Evolutionary conservation across 1,284 basidiomycete genomes (phyloP), one percentile per base, ranked within the genome.

Genomic region (Cryptococcus amylolentus): DNA sequence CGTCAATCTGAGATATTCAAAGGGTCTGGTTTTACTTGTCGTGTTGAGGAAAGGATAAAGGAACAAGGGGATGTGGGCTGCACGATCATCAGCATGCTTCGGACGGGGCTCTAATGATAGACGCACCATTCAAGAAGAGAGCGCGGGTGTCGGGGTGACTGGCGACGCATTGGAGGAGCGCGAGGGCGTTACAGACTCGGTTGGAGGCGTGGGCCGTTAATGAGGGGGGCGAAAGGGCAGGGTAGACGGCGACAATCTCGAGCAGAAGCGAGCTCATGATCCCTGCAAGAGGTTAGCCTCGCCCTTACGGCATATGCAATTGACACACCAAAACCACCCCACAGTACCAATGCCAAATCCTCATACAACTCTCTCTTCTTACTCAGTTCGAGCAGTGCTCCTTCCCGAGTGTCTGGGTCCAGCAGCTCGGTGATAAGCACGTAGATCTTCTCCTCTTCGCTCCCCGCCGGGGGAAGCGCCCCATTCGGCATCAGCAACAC

Each of bases 281-380:
- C 55, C 94, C 93, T 96, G 57, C 6, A 23, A 5, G 28, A 16
- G 7, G 9, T 46, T 23, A 42, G 41, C n/a, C 12, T 13, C n/a
- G n/a, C 47, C 20, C 12, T 7, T 20, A 20, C 28, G 27, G 14
- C 27, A 49, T 23, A 37, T 9, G 5, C 7, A 3, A 35, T 10
- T 10, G 18, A 80, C 89, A 61, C 65, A 94, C 95, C 96, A 71
- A 98, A 99, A 12, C 94, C 96, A 71, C 98, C 95, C 96, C 96
- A 99, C 5, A 99, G 83, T 13, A 99, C 91, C 35, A 98, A 83
- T 0, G 96, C 96, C 27, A 99, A 84, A 77, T 98, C 95, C 73
- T 99, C 96, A 76, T 96, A 98, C 79, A 98, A 93, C 79, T 98
- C 96, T 64, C 96, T 83, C 81, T 98, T 98, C 84, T 99, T 98